Evolutionary conservation across 2,329 filamentous ascomycete species (phyloP), one percentile per base, ranked within the genome.

Genomic region (Arthrobotrys musiformis): DNA sequence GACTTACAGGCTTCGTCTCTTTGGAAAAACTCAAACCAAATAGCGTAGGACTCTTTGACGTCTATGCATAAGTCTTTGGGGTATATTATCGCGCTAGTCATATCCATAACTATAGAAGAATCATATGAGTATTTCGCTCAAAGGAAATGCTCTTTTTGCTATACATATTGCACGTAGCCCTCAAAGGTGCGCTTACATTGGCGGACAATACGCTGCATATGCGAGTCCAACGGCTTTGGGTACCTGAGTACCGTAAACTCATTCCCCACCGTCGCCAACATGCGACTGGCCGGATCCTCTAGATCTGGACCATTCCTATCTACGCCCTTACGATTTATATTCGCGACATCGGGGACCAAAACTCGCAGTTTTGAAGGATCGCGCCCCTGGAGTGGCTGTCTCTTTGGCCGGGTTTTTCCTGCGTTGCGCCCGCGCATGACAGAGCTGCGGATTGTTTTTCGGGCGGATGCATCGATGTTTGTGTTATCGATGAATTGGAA

Each of bases 381-480:
- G n/a, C n/a, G n/a, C n/a, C n/a, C n/a, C n/a, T 28, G 28, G 28
- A 26, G 17, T 4, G 30, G 28, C 11, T 40, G 26, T 24, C 60
- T 63, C 5, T 40, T 56, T 26, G 11, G 50, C 17, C 73, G 66
- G n/a, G 60, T 77, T 40, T 70, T 77, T 13, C 72, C 72, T 15
- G 54, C 30, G 44, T 77, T 77, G 24, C 61, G 60, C 19, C 73
- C 73, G 7, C 60, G 54, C 73, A 77, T 77, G 15, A 77, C 73
- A 4, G 66, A 70, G n/a, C 64, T 70, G 44, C 73, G 73, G 19
- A 77, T 77, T 26, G 67, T 50, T 22, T 77, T 77, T 13, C 73
- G 73, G 1, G 73, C 60, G 8, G 58, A 52, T 11, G 48, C 73
- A 62, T 77, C 73, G 66, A 77, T 77, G 22, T 70, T 62, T 11